phyloP scores from a whole-genome alignment of 2,329 filamentous ascomycete genomes.

The Stemphylium beticola region DNA sequence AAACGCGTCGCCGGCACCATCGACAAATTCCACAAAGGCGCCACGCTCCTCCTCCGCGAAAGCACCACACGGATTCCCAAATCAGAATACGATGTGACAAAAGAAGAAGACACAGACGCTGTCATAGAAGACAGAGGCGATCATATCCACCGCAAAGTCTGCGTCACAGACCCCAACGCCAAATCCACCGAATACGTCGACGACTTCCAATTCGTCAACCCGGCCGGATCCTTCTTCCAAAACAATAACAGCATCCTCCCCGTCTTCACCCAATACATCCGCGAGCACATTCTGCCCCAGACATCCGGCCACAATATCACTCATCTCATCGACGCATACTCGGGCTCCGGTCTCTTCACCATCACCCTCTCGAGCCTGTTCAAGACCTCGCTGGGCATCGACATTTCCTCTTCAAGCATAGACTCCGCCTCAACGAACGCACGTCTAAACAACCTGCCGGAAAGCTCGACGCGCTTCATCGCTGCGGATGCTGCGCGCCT shows the following conservation, averaged over 20 bases:
- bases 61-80: conserved; percentile 73
- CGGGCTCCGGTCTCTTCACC: conserved; percentile 94
- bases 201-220: conserved; percentile 84
- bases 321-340: conserved; percentile 97
- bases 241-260: conserved; percentile 99
- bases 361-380: conserved; percentile 88
- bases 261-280: conserved; percentile 84
- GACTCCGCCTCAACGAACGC: conserved; percentile 80
- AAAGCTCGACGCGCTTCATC: conserved; percentile 78
- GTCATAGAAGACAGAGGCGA: conserved; percentile 63
- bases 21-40: conserved; percentile 75
- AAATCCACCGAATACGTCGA: conserved; percentile 88
- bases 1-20: conserved; percentile 74
- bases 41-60: conserved; percentile 88
- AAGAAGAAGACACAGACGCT: conserved; percentile 45
- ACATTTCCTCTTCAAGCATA: conserved; percentile 83
- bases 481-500: conserved; percentile 85
- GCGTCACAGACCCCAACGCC: conserved; percentile 84
- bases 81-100: conserved; percentile 24
- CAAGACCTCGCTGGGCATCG: conserved; percentile 81
- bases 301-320: conserved; percentile 59
- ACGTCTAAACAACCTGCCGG: conserved; percentile 71
- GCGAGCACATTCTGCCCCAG: conserved; percentile 72
- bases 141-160: conserved; percentile 81
- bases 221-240: conserved; percentile 95